These are phyloP conservation scores for Medicago truncatula DNA, from an alignment of 306 rosid species.

Conservation along the genomic window DNA sequence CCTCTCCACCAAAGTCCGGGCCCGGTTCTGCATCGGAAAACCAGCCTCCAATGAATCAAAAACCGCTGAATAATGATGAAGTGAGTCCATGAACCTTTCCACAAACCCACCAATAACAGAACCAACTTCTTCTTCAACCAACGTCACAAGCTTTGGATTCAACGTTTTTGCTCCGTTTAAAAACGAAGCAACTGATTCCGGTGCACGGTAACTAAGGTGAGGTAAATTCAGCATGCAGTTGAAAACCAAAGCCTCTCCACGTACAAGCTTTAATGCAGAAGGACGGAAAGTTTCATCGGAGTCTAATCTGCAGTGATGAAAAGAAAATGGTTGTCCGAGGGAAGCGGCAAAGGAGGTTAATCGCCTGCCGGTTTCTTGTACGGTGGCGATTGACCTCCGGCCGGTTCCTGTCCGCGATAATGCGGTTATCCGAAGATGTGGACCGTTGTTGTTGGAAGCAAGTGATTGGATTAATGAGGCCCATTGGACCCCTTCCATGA, in stretches of 20 bases:
- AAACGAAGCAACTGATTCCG: slow-evolving; percentile 69
- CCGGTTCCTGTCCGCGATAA: slow-evolving; percentile 59
- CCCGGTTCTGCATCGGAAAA: slow-evolving; percentile 71
- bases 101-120: slow-evolving; percentile 50
- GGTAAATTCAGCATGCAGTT: slow-evolving; percentile 88
- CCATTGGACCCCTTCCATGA: slow-evolving; percentile 97
- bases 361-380: slow-evolving; percentile 81
- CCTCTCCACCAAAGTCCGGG: slow-evolving; percentile 74
- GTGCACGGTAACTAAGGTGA: slow-evolving; percentile 63
- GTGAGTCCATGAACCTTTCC: slow-evolving; percentile 69
- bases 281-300: slow-evolving; percentile 78
- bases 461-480: slow-evolving; percentile 81
- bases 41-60: slow-evolving; percentile 84
- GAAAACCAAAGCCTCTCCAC: slow-evolving; percentile 79
- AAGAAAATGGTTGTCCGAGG: slow-evolving; percentile 77
- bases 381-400: slow-evolving; percentile 62
- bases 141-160: slow-evolving; percentile 61
- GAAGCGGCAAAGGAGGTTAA: slow-evolving; percentile 75
- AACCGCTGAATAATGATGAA: slow-evolving; percentile 77
- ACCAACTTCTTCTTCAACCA: slow-evolving; percentile 73
- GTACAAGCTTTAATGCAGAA: slow-evolving; percentile 57
- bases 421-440: slow-evolving; percentile 84
- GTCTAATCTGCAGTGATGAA: slow-evolving; percentile 84
- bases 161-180: slow-evolving; percentile 60
- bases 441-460: slow-evolving; percentile 63